Conservation (phyloP, 2,329 filamentous ascomycete species). For the Aspergillus pseudoviridinutans region DNA sequence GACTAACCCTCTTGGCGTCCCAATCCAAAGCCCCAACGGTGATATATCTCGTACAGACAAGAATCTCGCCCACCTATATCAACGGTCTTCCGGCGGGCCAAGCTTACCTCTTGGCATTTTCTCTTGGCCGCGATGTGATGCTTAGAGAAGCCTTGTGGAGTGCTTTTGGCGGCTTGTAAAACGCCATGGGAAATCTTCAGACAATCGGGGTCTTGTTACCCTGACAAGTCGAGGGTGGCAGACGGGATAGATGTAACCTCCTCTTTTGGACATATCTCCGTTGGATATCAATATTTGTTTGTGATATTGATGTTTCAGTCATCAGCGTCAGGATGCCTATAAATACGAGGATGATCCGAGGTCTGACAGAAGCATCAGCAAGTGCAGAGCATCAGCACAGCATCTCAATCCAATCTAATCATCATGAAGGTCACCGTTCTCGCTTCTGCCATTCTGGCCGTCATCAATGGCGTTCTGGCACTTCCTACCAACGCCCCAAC, state of each 20-base stretch:
- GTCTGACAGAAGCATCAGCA: not conserved
- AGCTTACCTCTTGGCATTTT: constrained; percentile 4
- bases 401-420: not conserved
- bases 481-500: constrained; percentile 16
- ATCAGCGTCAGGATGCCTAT: not conserved
- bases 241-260: constrained; percentile 11
- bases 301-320: too few species aligned
- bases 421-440: constrained; percentile 20
- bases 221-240: not conserved
- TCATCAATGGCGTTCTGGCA: constrained; percentile 16
- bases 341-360: not conserved
- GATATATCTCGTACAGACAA: not conserved
- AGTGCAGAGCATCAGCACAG: not conserved
- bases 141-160: not conserved
- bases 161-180: too few species aligned
- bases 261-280: constrained; percentile 5
- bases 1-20: too few species aligned
- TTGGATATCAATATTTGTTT: not conserved
- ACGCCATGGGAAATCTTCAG: not conserved
- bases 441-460: constrained; percentile 18
- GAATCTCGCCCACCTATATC: not conserved
- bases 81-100: constrained; percentile 23
- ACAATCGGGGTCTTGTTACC: not conserved
- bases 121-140: not conserved
- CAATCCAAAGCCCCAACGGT: too few species aligned